These are phyloP conservation scores for Irpex lacteus DNA, from an alignment of 1,284 basidiomycete genomes.

Conservation along the genomic window DNA sequence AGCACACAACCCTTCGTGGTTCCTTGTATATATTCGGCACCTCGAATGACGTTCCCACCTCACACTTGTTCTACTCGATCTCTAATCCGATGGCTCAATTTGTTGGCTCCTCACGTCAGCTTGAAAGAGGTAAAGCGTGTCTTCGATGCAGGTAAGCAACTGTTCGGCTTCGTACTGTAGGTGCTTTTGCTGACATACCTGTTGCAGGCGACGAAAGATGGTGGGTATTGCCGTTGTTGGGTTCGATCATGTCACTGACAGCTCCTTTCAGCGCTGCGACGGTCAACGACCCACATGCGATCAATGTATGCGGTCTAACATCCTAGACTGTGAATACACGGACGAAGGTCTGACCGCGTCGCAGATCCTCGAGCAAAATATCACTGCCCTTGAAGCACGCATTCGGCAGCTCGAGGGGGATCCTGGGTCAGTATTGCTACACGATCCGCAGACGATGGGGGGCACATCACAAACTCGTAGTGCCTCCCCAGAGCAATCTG, in stretches of 20 bases:
- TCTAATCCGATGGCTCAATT: slow-evolving; percentile 1
- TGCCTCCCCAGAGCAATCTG: not conserved
- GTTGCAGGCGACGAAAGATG: slow-evolving; percentile 29
- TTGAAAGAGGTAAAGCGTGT: slow-evolving; percentile 31
- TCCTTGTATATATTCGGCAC: not conserved
- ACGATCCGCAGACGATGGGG: slow-evolving; percentile 25
- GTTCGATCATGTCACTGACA: not conserved
- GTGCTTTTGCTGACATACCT: not conserved
- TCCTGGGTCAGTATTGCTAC: slow-evolving; percentile 21
- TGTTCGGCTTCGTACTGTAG: not conserved
- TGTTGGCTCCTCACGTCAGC: slow-evolving; percentile 17
- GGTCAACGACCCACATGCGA: slow-evolving; percentile 27
- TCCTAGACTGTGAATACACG: slow-evolving; percentile 31
- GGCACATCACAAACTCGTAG: not conserved
- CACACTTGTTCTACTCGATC: not conserved
- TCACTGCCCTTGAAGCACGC: slow-evolving; percentile 23
- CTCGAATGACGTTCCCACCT: not conserved
- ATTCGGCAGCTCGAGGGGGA: slow-evolving; percentile 27
- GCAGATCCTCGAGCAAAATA: slow-evolving; percentile 27
- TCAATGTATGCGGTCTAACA: slow-evolving; percentile 26
- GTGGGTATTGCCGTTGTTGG: slow-evolving; percentile 13
- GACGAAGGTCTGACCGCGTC: slow-evolving; percentile 27
- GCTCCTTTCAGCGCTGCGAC: slow-evolving; percentile 26
- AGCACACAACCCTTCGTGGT: not conserved
- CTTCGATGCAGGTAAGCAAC: slow-evolving; percentile 28